Conservation (phyloP, 192 early-diverging fungal species). For the Spinellus fusiger region DNA sequence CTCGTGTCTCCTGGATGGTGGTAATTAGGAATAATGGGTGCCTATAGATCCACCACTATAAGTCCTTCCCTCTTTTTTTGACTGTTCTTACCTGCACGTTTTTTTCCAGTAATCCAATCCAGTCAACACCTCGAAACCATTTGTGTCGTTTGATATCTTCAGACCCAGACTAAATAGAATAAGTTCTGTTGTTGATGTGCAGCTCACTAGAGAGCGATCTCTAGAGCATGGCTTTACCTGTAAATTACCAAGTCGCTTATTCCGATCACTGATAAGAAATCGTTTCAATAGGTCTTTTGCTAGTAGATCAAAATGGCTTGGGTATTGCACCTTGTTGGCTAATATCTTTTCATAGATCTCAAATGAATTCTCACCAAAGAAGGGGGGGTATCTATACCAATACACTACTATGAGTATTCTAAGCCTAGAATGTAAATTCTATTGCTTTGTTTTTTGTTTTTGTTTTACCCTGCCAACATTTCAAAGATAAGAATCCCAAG, state of each 20-base stretch:
- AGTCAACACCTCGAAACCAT: slow-evolving; percentile 79
- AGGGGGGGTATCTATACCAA: slow-evolving; percentile 53
- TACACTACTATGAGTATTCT: background rate
- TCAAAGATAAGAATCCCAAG: slow-evolving; percentile 85
- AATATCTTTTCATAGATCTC: slow-evolving; percentile 86
- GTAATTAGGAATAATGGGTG: slow-evolving; percentile 21
- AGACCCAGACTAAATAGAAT: slow-evolving; percentile 39
- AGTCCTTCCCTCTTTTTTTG: background rate
- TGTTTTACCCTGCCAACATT: slow-evolving; percentile 69
- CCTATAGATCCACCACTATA: slow-evolving; percentile 1
- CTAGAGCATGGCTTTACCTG: slow-evolving; percentile 33
- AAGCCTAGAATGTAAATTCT: background rate
- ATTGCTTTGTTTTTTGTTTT: too few relatives aligned
- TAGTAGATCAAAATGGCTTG: slow-evolving; percentile 55
- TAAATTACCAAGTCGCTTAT: slow-evolving; percentile 77
- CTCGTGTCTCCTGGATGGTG: slow-evolving; percentile 23
- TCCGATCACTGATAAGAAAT: slow-evolving; percentile 70
- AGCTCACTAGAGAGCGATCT: too few relatives aligned
- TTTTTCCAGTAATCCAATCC: slow-evolving; percentile 46
- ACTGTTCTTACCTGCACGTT: slow-evolving; percentile 13
- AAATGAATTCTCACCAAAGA: slow-evolving; percentile 75
- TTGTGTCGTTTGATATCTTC: slow-evolving; percentile 79
- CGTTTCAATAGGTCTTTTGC: slow-evolving; percentile 70
- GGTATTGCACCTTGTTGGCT: slow-evolving; percentile 60
- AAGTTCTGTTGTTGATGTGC: too few relatives aligned